phyloP scores from a whole-genome alignment of 140 eudicot genomes.

The Ambrosia hybrid region DNA sequence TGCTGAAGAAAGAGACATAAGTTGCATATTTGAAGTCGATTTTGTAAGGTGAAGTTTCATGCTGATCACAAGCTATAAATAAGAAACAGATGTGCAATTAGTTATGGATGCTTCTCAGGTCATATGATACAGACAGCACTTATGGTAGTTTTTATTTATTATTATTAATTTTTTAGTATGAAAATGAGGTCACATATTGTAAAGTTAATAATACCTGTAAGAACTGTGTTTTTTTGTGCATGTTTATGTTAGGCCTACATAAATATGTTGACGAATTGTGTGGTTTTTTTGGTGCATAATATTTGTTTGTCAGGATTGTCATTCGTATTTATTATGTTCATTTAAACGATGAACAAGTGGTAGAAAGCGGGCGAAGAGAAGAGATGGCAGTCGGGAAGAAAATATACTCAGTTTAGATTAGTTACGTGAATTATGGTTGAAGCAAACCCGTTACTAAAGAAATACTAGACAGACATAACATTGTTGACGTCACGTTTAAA shows the following conservation, averaged over 20 bases:
- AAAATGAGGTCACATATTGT: conserved; percentile 24
- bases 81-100: conserved; percentile 18
- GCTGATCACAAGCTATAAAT: conserved; percentile 25
- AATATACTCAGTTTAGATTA: too few relatives aligned
- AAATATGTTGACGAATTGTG: not conserved
- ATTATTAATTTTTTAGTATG: conserved; percentile 10
- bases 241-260: conserved; percentile 10
- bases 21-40: conserved; percentile 7
- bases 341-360: too few relatives aligned
- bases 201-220: conserved; percentile 14
- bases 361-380: too few relatives aligned
- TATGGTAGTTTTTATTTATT: not conserved
- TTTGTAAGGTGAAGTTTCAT: conserved; percentile 15
- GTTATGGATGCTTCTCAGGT: conserved; percentile 19
- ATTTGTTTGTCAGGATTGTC: not conserved
- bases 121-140: conserved; percentile 9
- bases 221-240: not conserved
- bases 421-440: too few relatives aligned
- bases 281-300: conserved; percentile 7
- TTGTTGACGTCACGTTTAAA: too few relatives aligned
- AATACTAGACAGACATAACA: too few relatives aligned
- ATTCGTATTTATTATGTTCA: too few relatives aligned
- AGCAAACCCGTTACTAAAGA: too few relatives aligned
- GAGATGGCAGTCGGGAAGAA: too few relatives aligned
- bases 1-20: conserved; percentile 44